Conservation (phyloP, 2,329 filamentous ascomycete species). For the Ceratocystis cubensis region DNA sequence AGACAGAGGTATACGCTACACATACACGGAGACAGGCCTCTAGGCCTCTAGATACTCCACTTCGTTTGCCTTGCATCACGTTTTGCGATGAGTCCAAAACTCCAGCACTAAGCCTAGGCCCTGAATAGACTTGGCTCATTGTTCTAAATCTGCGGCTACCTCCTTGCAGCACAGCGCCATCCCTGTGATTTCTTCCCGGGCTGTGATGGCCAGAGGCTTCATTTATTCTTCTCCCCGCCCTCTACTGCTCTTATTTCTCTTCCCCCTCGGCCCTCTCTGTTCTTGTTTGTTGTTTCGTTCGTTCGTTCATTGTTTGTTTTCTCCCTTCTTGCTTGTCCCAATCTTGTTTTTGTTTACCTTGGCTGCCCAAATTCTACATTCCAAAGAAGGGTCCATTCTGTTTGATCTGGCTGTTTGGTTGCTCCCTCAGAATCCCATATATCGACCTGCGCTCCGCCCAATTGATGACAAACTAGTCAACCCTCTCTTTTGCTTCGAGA, state of each 20-base stretch:
- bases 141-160: not conserved
- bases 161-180: not conserved
- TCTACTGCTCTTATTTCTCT: not conserved
- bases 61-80: constrained; percentile 4
- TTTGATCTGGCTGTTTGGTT: not conserved
- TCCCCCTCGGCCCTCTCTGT: not conserved
- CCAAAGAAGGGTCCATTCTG: not conserved
- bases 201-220: constrained; percentile 1
- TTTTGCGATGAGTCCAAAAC: constrained; percentile 9
- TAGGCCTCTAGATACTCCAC: not conserved
- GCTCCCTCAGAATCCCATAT: constrained; percentile 10
- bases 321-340: not conserved
- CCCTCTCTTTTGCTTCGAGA: not conserved
- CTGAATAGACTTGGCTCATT: not conserved
- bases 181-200: not conserved
- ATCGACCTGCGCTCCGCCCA: not conserved
- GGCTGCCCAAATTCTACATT: not conserved
- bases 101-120: not conserved
- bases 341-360: not conserved
- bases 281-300: constrained; percentile 1
- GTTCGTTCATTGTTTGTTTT: constrained; percentile 8
- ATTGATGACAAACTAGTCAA: too few species aligned
- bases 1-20: not conserved
- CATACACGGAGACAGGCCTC: not conserved
- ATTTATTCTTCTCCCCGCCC: constrained; percentile 11